These are phyloP conservation scores for Acanthamoeba lenticulata DNA, from an alignment of 208 protist species.

Conservation along the genomic window DNA sequence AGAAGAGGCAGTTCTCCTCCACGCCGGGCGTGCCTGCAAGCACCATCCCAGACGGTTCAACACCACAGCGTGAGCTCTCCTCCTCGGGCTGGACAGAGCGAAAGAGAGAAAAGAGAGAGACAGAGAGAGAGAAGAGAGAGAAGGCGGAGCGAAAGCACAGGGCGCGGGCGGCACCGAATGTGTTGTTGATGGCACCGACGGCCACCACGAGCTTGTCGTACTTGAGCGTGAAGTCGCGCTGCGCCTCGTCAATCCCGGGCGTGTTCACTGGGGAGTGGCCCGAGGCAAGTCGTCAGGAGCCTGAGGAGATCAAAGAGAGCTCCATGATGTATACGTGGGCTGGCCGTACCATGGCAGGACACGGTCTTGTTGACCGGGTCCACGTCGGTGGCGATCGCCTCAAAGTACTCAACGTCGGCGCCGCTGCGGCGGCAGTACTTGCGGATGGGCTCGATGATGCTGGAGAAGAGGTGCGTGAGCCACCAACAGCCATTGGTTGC, in stretches of 20 bases:
- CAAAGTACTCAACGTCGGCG: conserved; percentile 67
- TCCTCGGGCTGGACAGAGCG: too few relatives aligned
- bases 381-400: conserved; percentile 64
- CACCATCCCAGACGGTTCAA: neutral
- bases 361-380: conserved; percentile 14
- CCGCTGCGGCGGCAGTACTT: conserved; percentile 26
- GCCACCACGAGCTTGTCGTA: conserved; percentile 64
- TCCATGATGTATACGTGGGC: neutral
- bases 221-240: neutral
- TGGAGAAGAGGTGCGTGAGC: neutral
- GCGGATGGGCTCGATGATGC: conserved; percentile 65
- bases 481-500: neutral
- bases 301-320: neutral
- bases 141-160: too few relatives aligned
- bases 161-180: neutral
- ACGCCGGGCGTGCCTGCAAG: conserved; percentile 76
- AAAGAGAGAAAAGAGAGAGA: neutral
- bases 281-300: neutral
- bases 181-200: conserved; percentile 59
- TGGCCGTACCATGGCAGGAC: neutral
- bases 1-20: conserved; percentile 79
- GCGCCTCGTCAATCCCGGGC: neutral
- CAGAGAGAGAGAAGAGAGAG: too few relatives aligned
- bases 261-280: conserved; percentile 3
- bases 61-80: too few relatives aligned